Evolutionary conservation across 495 filamentous ascomycete species (phyloP), one percentile per base, ranked within the genome.

Genomic region (Echria macrotheca): DNA sequence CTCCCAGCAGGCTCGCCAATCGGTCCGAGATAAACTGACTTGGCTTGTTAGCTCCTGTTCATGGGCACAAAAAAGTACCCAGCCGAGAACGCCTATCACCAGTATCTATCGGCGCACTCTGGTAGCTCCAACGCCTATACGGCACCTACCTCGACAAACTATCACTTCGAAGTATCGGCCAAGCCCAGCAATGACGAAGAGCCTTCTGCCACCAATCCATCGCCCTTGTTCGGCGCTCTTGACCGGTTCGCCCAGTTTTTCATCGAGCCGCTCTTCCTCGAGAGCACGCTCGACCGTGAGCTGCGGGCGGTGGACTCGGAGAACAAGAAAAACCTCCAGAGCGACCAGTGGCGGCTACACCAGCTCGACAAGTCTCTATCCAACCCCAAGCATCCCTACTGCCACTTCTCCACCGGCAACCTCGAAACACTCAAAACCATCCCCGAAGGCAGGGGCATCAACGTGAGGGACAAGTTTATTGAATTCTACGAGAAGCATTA

Each of bases 61-160:
- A 97, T 99, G 94, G 93, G 93, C 32, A 99, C 93, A 8, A 81
- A 95, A 68, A 98, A 98, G 83, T 97, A 93, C 61, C 93, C 93
- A 12, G 80, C 81, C 67, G 93, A 99, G 70, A 99, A 99, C 64
- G 93, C 81, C 50, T 99, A 99, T 72, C 89, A 87, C 54, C 83
- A 90, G 62, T 99, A 94, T 61, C 80, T 99, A 38, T 84, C 89
- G 31, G 75, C 85, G 24, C 84, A 95, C 64, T 95, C 88, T 6
- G 93, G 93, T 11, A 80, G 83, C 44, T 95, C 91, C 15, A 99
- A 99, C 66, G 93, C 93, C 8, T 97, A 93, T 63, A 99, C 93
- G 2, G 90, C 84, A 17, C 71, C 87, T 2, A 96, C 91, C 2
- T 91, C 90, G 50, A 99, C 94, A 33, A 97, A 97, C 69, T 99